Evolutionary conservation across 2,329 filamentous ascomycete genomes (phyloP), one percentile per base, ranked within the genome.

Genomic region (Fusarium xylarioides): DNA sequence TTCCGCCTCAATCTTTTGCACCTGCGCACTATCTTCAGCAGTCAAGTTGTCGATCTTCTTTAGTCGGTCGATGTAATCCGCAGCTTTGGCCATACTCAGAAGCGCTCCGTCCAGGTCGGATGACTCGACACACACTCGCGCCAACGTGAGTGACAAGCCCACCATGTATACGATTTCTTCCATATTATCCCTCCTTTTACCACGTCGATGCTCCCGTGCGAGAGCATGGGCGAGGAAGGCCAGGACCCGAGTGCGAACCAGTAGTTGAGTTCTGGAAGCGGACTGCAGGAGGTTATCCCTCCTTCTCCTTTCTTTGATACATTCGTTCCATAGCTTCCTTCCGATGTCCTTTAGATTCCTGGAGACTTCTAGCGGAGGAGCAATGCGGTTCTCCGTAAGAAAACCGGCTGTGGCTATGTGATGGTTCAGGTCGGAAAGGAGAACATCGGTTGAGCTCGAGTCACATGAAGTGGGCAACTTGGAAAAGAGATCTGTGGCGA

Each of bases 161-260:
- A 94, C 84, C 26, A 94, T 80, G 62, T 92, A 88, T 35, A 90
- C 79, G 21, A 86, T 77, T 68, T 87, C 83, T 43, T 77, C 80
- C 49, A 76, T 70, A 23, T 59, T 75, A 26, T 77, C 75, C 50
- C 76, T 75, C 28, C 67, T 76, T 50, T 69, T 74, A 59, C 72
- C 65, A 21, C 57, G 74, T 47, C 78, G 67, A 67, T 63, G 81
- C 77, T 74, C 87, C 83, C 64, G 88, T 7, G 74, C 88, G 47
- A 88, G 83, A 47, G 92, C 89, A 19, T 97, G 83, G 63, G 95
- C 81, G 19, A 91, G 82, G 76, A 93, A 94, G 1, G 93, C 88
- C 74, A 95, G 83, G 4, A 87, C 79, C 46, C 87, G 84, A 18
- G 81, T 80, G 19, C 83, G 78, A 11, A 83, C 71, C 5, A 87